Base-by-base conservation (phyloP, 176 grass and related monocot species). In the Lolium multiflorum region DNA sequence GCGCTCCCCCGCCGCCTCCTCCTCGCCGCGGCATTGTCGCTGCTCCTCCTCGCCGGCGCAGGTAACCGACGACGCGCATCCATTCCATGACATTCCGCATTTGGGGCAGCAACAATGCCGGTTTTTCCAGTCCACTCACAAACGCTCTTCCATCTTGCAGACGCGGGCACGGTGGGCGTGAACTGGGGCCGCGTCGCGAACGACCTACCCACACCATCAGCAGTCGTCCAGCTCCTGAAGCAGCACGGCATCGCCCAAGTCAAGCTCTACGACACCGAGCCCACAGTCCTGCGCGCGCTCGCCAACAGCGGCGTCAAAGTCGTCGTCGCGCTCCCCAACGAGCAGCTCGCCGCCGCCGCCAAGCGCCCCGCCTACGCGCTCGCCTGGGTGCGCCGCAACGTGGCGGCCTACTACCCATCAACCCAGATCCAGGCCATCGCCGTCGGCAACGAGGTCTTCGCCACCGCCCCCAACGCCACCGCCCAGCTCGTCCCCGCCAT, bases 131-230 rank as follows among this genome's bases (percentile, higher is more conserved):
- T 24, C 57, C 31, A 6, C 18, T 80, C 15, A 58, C 80, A 25
- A 39, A 83, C 16, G 28, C 26, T 62, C 11, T 7, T 44, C 52
- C 1, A 9, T 39, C 65, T 37, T 43, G 79, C 91, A 95, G 91
- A 91, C 15, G 97, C 84, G 5, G 94, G 97, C 0, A 61, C 72
- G 1, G 88, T 99, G 82, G 97, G 97, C 17, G 87, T 99, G 35
- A 99, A 99, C 94, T 99, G 91, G 49, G 97, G 97, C 11, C 64
- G 97, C 9, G 94, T 99, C 39, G 97, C 97, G 7, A 99, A 93
- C 80, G 74, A 99, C 89, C 90, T 99, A 5, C 97, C 97, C 0
- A 59, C 47, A 5, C 84, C 94, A 14, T 3, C 88, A 4, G 71
- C 78, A 12, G 97, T 99, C 12, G 94, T 91, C 43, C 82, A 99